These are phyloP conservation scores for Skeletonema costatum DNA, from an alignment of 108 stramenopile species.

Conservation along the genomic window DNA sequence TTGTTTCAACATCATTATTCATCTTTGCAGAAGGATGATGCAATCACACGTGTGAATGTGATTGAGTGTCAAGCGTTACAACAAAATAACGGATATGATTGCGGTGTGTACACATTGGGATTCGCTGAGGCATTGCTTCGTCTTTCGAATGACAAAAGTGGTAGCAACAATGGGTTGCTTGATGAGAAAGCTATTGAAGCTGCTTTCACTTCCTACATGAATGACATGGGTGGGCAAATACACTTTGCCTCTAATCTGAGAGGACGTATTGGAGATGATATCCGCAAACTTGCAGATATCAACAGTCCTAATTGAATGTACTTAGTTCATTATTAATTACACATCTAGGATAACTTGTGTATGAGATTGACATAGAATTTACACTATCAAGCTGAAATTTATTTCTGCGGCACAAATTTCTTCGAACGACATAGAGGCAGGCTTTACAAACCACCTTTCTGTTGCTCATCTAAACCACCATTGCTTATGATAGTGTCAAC, in stretches of 20 bases:
- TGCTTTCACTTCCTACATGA: not conserved
- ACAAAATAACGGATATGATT: conserved; percentile 81
- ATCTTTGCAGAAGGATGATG: not conserved
- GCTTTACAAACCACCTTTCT: conserved; percentile 19
- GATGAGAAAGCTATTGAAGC: conserved; percentile 10
- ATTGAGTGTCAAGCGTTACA: conserved; percentile 54
- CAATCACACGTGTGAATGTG: conserved; percentile 4
- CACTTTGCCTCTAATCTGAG: conserved; percentile 21
- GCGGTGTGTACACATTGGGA: conserved; percentile 65
- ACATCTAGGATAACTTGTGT: not conserved
- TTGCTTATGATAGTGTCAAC: conserved; percentile 36
- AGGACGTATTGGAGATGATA: conserved; percentile 26
- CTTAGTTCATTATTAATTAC: not conserved
- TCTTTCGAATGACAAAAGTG: not conserved
- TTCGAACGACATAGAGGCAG: not conserved
- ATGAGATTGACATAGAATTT: not conserved
- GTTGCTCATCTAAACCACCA: not conserved
- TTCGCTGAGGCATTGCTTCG: conserved; percentile 37
- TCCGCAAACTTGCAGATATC: conserved; percentile 14
- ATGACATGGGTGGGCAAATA: conserved; percentile 5
- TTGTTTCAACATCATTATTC: conserved; percentile 16
- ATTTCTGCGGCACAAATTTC: not conserved
- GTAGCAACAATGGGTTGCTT: not conserved
- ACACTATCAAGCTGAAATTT: not conserved
- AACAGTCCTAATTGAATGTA: not conserved